Base-by-base conservation (phyloP, 345 rosid species). In the Linum trigynum region DNA sequence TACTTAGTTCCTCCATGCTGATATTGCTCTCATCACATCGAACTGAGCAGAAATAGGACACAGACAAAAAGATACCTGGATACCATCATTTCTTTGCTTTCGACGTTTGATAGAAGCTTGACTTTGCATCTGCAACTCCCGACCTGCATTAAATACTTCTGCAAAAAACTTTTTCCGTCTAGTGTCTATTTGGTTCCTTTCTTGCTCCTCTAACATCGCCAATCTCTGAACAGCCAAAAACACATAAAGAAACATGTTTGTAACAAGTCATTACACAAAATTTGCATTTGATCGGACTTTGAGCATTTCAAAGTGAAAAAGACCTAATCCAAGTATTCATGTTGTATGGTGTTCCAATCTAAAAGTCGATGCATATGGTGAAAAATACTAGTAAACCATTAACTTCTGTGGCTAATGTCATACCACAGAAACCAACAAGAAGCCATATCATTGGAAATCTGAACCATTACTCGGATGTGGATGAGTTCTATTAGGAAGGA, bases 11-110 rank as follows among this genome's bases (percentile, higher is more conserved):
- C 41, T 3, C 37, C 23, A 57, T 35, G 41, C 60, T 39, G 39
- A 35, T 7, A 43, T 43, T 38, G 23, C 48, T n/a, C n/a, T 7
- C 32, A 23, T 23, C 32, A 23, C 32, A 23, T 23, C 32, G 32
- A 23, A 23, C 32, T 51, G 11, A 57, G 14, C 43, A 55, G 57
- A 45, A 16, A 65, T 16, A 38, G 61, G 17, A 63, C 6, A 23
- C 32, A 39, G 61, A 61, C 58, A 72, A 59, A 62, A 60, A 32
- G 65, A 64, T 77, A 94, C 99, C 92, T 80, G 97, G 74, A 95
- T 63, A 57, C 90, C 84, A 65, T 95, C 99, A 71, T 95, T 95
- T 74, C 97, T 91, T 79, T 91, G 99, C 76, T 90, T 95, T 74
- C 95, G 83, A 4, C 97, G 92, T 73, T 91, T 95, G 64, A 84